phyloP scores from a whole-genome alignment of 73 alveolate species.

The Urostyla sp. region DNA sequence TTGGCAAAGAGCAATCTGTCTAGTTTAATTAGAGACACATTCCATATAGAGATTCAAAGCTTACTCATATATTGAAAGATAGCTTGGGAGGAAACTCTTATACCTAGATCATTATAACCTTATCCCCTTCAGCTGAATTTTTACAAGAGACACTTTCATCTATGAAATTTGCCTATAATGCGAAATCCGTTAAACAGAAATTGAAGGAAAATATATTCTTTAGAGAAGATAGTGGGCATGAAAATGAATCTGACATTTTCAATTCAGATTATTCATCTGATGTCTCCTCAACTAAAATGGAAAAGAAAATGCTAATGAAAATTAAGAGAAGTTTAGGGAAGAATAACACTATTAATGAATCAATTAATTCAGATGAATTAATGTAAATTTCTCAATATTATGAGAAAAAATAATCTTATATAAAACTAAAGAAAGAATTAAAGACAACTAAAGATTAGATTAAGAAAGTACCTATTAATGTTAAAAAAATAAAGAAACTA shows the following conservation, averaged over 20 bases:
- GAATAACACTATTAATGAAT: neutral
- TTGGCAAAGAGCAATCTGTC: no score
- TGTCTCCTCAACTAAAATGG: neutral
- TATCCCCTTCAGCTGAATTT: constrained; percentile 1
- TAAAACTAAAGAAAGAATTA: neutral
- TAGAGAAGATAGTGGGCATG: neutral
- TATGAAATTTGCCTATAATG: constrained; percentile 51
- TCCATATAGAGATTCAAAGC: constrained; percentile 73
- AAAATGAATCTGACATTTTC: neutral
- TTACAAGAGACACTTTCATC: constrained; percentile 39
- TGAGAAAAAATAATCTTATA: neutral
- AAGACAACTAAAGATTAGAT: neutral
- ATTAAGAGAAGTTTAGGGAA: neutral
- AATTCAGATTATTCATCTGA: neutral
- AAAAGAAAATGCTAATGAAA: neutral
- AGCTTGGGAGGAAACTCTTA: constrained; percentile 59
- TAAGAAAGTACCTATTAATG: constrained; percentile 15
- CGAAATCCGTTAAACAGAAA: constrained; percentile 35
- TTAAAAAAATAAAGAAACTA: neutral
- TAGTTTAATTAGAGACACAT: neutral
- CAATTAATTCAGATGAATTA: constrained; percentile 31
- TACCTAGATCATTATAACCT: constrained; percentile 39
- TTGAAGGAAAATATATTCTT: constrained; percentile 29
- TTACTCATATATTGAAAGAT: constrained; percentile 65
- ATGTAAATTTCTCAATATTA: constrained; percentile 12